Conservation (phyloP, 1,284 basidiomycete species). For the Schizophyllum amplum region DNA sequence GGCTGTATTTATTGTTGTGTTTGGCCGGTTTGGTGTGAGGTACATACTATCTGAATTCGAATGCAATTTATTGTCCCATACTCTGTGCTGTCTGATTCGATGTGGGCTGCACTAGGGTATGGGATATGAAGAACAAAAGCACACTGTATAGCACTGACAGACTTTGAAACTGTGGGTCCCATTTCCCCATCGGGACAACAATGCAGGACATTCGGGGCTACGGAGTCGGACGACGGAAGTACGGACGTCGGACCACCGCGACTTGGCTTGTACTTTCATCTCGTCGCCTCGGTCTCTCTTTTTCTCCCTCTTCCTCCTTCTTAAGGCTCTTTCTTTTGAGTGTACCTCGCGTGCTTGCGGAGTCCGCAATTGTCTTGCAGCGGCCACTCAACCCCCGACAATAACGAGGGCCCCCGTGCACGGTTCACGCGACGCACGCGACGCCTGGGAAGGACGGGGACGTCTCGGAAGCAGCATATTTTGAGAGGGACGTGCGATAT, state of each 20-base stretch:
- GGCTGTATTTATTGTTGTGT: too few species aligned
- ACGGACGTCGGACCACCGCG: not conserved
- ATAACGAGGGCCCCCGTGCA: not conserved
- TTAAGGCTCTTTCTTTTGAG: constrained; percentile 9
- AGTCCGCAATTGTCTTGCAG: not conserved
- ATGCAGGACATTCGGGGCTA: not conserved
- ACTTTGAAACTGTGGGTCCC: not conserved
- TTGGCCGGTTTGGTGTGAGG: too few species aligned
- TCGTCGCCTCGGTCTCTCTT: not conserved
- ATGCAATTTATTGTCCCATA: too few species aligned
- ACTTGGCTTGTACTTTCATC: not conserved
- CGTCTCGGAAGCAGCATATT: not conserved
- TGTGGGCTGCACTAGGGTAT: too few species aligned
- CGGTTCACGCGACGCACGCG: not conserved
- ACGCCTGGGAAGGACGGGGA: not conserved
- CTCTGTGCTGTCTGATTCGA: too few species aligned
- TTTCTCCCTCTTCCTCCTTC: not conserved
- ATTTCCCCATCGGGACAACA: not conserved
- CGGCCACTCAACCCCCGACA: not conserved
- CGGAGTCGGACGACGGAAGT: not conserved
- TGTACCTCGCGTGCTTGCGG: not conserved
- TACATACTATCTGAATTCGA: too few species aligned
- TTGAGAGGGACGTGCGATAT: not conserved
- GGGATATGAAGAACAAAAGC: too few species aligned
- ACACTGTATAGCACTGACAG: too few species aligned